phyloP scores from a whole-genome alignment of 257 asterid genomes.

The Fraxinus americana region DNA sequence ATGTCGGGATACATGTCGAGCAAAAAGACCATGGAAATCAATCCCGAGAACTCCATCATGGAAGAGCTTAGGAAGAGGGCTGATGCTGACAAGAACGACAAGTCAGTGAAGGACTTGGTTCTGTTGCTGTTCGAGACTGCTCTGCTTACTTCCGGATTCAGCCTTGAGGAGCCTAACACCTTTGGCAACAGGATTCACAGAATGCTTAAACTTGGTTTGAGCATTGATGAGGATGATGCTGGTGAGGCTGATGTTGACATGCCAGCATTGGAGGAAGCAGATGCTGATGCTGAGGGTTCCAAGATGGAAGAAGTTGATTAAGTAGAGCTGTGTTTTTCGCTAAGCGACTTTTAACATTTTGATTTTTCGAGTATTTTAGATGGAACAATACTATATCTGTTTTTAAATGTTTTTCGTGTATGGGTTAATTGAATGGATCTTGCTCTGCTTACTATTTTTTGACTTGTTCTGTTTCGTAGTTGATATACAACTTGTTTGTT shows the following conservation, averaged over 20 bases:
- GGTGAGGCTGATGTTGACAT: slow-evolving; percentile 56
- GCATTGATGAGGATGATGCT: slow-evolving; percentile 65
- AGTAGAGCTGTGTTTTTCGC: not conserved
- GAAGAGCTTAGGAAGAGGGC: slow-evolving; percentile 78
- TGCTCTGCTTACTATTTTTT: not conserved
- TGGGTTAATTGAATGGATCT: not conserved
- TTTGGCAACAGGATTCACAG: slow-evolving; percentile 74
- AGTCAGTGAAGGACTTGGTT: slow-evolving; percentile 69
- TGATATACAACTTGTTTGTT: not conserved
- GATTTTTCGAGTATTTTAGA: not conserved
- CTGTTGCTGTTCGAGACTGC: slow-evolving; percentile 64
- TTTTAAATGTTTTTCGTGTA: not conserved
- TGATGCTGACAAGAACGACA: slow-evolving; percentile 70
- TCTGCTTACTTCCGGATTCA: slow-evolving; percentile 64
- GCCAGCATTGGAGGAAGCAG: slow-evolving; percentile 69
- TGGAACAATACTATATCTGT: not conserved
- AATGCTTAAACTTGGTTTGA: slow-evolving; percentile 72
- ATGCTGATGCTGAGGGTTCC: slow-evolving; percentile 62
- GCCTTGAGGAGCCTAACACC: slow-evolving; percentile 72
- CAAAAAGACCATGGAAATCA: slow-evolving; percentile 78
- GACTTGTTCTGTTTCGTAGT: not conserved
- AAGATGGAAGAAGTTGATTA: slow-evolving; percentile 77
- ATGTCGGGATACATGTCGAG: slow-evolving; percentile 75
- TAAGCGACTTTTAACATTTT: not conserved
- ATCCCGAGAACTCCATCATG: slow-evolving; percentile 68